Conservation (phyloP, 2,329 filamentous ascomycete species). For the Hypoxylon sp. region DNA sequence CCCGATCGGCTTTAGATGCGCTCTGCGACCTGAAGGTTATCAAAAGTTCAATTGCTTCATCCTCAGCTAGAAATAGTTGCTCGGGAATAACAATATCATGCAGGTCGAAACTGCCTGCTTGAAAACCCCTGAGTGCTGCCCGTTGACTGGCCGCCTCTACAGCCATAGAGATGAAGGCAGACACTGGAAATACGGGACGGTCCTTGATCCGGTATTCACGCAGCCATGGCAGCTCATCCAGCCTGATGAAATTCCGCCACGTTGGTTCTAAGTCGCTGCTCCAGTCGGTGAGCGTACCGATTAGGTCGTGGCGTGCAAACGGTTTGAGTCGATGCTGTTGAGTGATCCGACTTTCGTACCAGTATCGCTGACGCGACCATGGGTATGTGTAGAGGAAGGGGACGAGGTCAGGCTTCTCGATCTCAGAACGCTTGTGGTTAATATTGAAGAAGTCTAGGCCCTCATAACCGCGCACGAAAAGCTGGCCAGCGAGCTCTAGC, state of each 20-base stretch:
- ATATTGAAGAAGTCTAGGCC: slow-evolving; percentile 52
- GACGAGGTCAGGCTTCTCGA: slow-evolving; percentile 50
- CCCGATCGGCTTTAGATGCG: slow-evolving; percentile 50
- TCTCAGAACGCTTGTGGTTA: slow-evolving; percentile 50
- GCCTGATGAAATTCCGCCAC: slow-evolving; percentile 58
- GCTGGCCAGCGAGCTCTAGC: slow-evolving; percentile 51
- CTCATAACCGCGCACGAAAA: slow-evolving; percentile 51
- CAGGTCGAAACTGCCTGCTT: slow-evolving; percentile 55
- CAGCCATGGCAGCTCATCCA: slow-evolving; percentile 61
- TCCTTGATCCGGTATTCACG: slow-evolving; percentile 65
- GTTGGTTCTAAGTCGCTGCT: slow-evolving; percentile 56
- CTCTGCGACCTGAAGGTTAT: slow-evolving; percentile 53
- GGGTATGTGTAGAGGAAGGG: slow-evolving; percentile 52
- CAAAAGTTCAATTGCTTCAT: slow-evolving; percentile 55
- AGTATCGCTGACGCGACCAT: slow-evolving; percentile 54
- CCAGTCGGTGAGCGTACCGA: slow-evolving; percentile 55
- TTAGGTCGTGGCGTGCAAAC: slow-evolving; percentile 55
- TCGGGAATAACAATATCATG: slow-evolving; percentile 56
- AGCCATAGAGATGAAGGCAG: slow-evolving; percentile 61
- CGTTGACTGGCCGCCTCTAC: slow-evolving; percentile 47
- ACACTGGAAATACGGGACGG: slow-evolving; percentile 62
- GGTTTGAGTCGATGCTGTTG: slow-evolving; percentile 54
- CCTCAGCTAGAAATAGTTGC: slow-evolving; percentile 56
- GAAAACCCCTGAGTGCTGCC: slow-evolving; percentile 49
- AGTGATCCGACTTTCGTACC: slow-evolving; percentile 53